Evolutionary conservation across 2,329 filamentous ascomycete genomes (phyloP).

Genomic region (Ampelomyces quisqualis): DNA sequence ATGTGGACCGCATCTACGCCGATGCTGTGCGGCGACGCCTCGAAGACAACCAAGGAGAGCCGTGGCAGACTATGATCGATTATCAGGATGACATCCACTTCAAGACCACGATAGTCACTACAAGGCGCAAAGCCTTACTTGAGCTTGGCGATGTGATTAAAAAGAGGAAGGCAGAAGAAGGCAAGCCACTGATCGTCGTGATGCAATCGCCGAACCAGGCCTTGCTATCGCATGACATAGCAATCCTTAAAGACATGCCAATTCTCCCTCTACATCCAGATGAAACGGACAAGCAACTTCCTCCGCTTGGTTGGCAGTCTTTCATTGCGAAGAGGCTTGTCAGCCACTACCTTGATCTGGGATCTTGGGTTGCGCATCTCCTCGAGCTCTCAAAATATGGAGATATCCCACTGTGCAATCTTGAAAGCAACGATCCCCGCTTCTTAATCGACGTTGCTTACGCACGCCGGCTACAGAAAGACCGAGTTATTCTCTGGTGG

Average conservation of each 20-base stretch:
- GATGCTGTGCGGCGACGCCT: conserved; percentile 69
- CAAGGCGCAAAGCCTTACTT: conserved; percentile 81
- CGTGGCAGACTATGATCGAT: conserved; percentile 77
- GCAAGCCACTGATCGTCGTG: conserved; percentile 76
- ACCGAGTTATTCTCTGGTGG: conserved; percentile 97
- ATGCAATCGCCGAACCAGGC: conserved; percentile 86
- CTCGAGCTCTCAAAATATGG: conserved; percentile 87
- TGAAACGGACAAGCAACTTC: conserved; percentile 79
- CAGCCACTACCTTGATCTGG: conserved; percentile 87
- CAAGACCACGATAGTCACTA: conserved; percentile 84
- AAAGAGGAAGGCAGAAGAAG: conserved; percentile 84
- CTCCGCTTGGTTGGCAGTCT: conserved; percentile 89
- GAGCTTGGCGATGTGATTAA: conserved; percentile 87
- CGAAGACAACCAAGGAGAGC: conserved; percentile 66
- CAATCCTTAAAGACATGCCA: conserved; percentile 80
- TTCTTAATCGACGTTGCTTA: conserved; percentile 97
- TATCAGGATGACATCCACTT: conserved; percentile 88
- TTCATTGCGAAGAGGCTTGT: conserved; percentile 85
- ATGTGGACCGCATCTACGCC: conserved; percentile 82
- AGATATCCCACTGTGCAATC: conserved; percentile 90
- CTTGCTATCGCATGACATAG: conserved; percentile 79
- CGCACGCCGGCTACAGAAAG: conserved; percentile 82
- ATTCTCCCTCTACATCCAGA: conserved; percentile 80
- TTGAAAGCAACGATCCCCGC: conserved; percentile 89
- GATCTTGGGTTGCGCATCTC: conserved; percentile 86